Evolutionary conservation across 768 basidiomycete species (phyloP), one percentile per base, ranked within the genome.

Genomic region (Tulasnella sp.): DNA sequence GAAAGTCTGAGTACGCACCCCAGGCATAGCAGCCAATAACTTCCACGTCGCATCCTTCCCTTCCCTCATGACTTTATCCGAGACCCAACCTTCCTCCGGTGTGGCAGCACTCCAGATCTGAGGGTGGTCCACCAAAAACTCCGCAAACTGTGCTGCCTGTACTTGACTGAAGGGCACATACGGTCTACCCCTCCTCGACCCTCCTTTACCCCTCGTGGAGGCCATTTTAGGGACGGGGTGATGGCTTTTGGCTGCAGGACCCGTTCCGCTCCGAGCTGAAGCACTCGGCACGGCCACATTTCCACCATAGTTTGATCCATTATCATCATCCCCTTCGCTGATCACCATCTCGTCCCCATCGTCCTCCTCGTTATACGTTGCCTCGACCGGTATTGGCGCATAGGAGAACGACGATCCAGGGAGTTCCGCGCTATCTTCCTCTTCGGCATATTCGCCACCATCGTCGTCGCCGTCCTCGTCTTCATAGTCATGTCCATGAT

Each of bases 1-100:
- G n/a, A n/a, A n/a, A n/a, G n/a, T n/a, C n/a, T n/a, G n/a, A n/a
- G n/a, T n/a, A 56, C 54, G 42, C 44, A 56, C 54, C 54, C 54
- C 54, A 1, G 54, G 54, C 41, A 56, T 44, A 4, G 41, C 43
- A 17, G 54, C 41, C 8, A 56, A 24, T 27, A 24, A 43, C 54
- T 46, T 56, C 54, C 54, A 56, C 2, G 54, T 56, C 9, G 41
- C 44, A 19, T 56, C 54, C 22, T 56, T 56, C 27, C 54, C 54
- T 30, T 56, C 41, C 22, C 44, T 38, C 5, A 29, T 38, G 38
- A 44, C 22, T 42, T 56, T 43, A 38, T 43, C 41, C 15, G 42
- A 27, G 3, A 56, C 54, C 54, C 54, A 56, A 10, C 41, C 54
- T 4, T 38, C 22, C 5, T 56, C 42, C 5, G 54, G 54, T 10